Conservation (phyloP, 2,329 filamentous ascomycete species). For the Verruconis gallopava region DNA sequence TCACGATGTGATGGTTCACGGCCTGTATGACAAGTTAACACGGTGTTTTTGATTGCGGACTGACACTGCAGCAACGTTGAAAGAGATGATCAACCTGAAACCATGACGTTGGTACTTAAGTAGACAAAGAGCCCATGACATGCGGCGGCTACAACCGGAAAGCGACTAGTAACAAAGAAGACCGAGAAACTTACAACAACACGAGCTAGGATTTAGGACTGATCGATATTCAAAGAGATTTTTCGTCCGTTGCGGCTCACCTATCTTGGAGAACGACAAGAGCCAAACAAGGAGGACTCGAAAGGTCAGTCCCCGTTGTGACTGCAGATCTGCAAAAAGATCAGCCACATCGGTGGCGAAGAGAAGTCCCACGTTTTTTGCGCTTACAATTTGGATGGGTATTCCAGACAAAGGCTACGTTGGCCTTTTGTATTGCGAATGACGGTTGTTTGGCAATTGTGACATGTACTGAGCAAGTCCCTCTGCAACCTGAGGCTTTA, state of each 20-base stretch:
- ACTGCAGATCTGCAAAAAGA: constrained; percentile 8
- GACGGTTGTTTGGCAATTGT: constrained; percentile 7
- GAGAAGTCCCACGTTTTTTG: not conserved
- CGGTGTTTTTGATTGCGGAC: too few species aligned
- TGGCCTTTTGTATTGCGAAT: not conserved
- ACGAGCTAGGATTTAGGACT: not conserved
- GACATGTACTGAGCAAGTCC: not conserved
- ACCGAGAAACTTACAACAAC: not conserved
- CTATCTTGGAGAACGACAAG: not conserved
- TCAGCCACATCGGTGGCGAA: constrained; percentile 4
- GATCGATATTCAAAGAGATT: not conserved
- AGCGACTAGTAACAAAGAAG: not conserved
- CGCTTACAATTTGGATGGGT: constrained; percentile 2
- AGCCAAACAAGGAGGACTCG: not conserved
- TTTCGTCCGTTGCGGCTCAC: not conserved
- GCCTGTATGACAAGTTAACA: not conserved
- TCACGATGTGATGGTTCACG: not conserved
- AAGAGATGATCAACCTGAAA: too few species aligned
- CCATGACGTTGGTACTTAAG: too few species aligned
- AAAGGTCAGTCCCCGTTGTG: constrained; percentile 1
- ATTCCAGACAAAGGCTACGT: not conserved
- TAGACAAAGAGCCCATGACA: not conserved
- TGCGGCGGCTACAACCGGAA: not conserved
- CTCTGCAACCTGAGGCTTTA: not conserved
- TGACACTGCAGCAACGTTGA: too few species aligned